Conservation (phyloP, 345 rosid species). For the Eucalyptus marginata region DNA sequence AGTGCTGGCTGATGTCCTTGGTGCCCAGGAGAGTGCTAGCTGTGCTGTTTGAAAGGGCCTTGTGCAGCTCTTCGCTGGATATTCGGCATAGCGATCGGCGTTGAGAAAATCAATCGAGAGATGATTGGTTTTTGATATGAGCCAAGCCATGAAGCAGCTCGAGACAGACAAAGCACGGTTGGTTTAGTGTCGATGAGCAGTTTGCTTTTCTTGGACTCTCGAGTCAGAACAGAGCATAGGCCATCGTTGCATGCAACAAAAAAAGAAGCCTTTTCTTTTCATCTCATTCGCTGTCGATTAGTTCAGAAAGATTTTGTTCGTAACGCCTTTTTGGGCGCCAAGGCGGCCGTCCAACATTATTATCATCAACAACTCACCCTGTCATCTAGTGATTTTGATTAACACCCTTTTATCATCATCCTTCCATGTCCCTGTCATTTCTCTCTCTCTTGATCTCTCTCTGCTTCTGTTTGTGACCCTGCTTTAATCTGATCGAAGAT, state of each 20-base stretch:
- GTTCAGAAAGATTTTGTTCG: neutral
- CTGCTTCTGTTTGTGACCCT: neutral
- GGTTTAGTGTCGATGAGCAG: neutral
- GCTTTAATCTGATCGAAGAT: constrained; percentile 1
- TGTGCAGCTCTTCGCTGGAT: neutral
- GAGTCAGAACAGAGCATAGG: neutral
- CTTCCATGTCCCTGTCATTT: neutral
- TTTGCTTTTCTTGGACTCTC: neutral
- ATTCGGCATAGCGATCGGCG: neutral
- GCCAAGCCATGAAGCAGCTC: neutral
- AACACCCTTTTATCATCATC: neutral
- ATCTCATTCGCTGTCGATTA: neutral
- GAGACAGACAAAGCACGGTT: neutral
- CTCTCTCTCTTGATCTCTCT: neutral
- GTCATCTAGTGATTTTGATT: neutral
- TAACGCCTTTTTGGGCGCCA: neutral
- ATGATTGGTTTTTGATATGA: neutral
- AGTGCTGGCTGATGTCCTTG: neutral
- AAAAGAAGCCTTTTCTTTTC: neutral
- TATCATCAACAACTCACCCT: neutral
- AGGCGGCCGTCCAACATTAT: neutral
- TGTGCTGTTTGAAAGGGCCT: neutral
- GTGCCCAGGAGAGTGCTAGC: neutral
- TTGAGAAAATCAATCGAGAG: neutral
- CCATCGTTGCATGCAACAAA: neutral